Percentiles rank a stretch among this genome's conserved stretches.
These are phyloP conservation scores for Penicillium dipodomyicola DNA, from an alignment of 495 filamentous ascomycete species.

Conservation along the genomic window DNA sequence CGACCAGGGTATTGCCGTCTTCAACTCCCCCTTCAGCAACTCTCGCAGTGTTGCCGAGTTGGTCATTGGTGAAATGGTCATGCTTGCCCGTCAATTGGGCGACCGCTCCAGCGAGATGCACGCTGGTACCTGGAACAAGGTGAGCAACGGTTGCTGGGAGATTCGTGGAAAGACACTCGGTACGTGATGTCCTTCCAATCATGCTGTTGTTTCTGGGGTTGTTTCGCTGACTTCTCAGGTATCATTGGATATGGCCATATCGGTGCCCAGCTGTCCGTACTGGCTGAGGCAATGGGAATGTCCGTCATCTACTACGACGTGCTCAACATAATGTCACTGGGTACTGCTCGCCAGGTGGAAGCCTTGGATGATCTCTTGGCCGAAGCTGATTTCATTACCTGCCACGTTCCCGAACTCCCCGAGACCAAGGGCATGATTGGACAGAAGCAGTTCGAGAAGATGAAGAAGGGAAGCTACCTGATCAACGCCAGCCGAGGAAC, in stretches of 20 bases:
- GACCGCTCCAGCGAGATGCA: constrained; percentile 96
- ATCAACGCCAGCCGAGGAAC: constrained; percentile 95
- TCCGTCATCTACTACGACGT: constrained; percentile 94
- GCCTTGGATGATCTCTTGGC: constrained; percentile 73
- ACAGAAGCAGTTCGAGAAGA: constrained; percentile 69
- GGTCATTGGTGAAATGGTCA: constrained; percentile 90
- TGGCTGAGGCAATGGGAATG: constrained; percentile 98
- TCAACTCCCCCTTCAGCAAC: constrained; percentile 99
- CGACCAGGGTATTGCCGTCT: constrained; percentile 89
- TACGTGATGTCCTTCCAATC: constrained; percentile 30
- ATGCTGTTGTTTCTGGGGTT: not conserved
- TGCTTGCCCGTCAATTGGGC: constrained; percentile 83
- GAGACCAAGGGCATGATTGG: constrained; percentile 93
- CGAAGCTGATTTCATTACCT: constrained; percentile 83
- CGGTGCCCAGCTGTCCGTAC: constrained; percentile 91
- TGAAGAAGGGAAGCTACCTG: constrained; percentile 89
- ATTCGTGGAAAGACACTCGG: constrained; percentile 95
- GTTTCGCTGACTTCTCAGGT: constrained; percentile 40
- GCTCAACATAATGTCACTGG: constrained; percentile 87
- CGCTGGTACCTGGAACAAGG: constrained; percentile 95
- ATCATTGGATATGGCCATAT: constrained; percentile 99
- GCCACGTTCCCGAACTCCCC: constrained; percentile 88
- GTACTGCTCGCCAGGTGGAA: constrained; percentile 78
- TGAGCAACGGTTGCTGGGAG: constrained; percentile 94
- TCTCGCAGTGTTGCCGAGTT: constrained; percentile 95